Conservation (phyloP, 768 basidiomycete genomes). For the Agaricus blazei region DNA sequence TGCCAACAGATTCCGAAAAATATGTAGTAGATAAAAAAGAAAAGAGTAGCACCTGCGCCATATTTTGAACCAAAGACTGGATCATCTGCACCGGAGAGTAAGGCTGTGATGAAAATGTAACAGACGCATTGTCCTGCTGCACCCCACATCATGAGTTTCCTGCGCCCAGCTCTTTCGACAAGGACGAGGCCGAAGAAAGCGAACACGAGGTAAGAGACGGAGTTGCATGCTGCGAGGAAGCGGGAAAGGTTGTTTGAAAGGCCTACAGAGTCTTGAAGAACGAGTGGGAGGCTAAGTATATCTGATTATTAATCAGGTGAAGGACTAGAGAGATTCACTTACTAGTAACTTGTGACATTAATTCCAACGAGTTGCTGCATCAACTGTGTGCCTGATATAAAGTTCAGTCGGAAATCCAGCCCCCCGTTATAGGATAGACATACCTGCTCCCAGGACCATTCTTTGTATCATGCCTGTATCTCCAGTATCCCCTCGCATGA, state of each 20-base stretch:
- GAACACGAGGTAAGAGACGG: conserved; percentile 44
- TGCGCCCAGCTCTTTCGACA: conserved; percentile 43
- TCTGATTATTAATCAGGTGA: neutral
- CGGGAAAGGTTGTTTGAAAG: conserved; percentile 44
- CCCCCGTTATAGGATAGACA: neutral
- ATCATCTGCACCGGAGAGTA: conserved; percentile 32
- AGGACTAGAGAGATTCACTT: conserved; percentile 4
- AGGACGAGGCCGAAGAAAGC: conserved; percentile 40
- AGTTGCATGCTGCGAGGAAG: conserved; percentile 47
- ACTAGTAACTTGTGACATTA: conserved; percentile 52
- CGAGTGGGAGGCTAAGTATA: conserved; percentile 34
- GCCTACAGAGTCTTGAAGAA: conserved; percentile 46
- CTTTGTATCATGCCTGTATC: conserved; percentile 42
- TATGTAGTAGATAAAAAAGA: conserved; percentile 47
- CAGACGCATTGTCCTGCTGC: conserved; percentile 45
- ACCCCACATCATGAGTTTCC: conserved; percentile 51
- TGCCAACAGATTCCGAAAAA: conserved; percentile 52
- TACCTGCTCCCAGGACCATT: conserved; percentile 38
- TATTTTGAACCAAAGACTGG: conserved; percentile 26
- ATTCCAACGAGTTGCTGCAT: conserved; percentile 50
- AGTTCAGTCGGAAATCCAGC: neutral
- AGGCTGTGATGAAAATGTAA: conserved; percentile 37
- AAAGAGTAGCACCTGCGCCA: conserved; percentile 40
- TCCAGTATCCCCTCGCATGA: conserved; percentile 34
- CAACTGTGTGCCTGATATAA: conserved; percentile 37